Base-by-base conservation (phyloP, 2,329 filamentous ascomycete species). In the Paecilomyces sp. region DNA sequence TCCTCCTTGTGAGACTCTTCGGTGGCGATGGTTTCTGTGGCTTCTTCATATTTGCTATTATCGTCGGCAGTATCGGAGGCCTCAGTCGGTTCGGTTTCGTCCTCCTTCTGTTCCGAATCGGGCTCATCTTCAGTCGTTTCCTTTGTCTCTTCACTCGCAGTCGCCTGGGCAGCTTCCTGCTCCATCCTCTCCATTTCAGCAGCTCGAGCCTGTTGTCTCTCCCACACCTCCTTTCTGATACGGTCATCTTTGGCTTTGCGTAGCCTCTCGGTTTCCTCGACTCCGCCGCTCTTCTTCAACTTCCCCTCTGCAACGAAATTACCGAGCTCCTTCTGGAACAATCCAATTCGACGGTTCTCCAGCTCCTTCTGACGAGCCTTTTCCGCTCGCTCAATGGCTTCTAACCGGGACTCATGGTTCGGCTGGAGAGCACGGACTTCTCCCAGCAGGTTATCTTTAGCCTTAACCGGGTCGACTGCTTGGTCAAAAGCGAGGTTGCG, bases 381-480 rank as follows among this genome's bases (percentile, higher is more conserved):
- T 77, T 97, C 94, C 0, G 94, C 94, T n/a, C 94, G 87, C 74
- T 97, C 92, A 65, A 99, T 99, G 36, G 94, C 94, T 76, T 97
- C 94, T 0, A 99, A 81, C 36, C 94, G 85, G 66, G 90, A 87
- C 74, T 97, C 92, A 73, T 99, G 94, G 70, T 99, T 97, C 1
- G 93, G 92, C 71, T 94, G 90, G 54, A 99, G 79, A 3, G 94
- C 94, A 52, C 94, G 87, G 53, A 99, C 93, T 78, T 97, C 94
- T 54, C 91, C 92, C 1, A 99, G 81, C 22, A 99, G 88, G 31
- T 88, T 90, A 71, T 97, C 93, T 74, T 97, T 96, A 57, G 92
- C 94, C 62, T 89, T 87, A 61, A 80, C 83, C 6, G 90, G 92
- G 74, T 97, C 89, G 25, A 85, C 73, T 3, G 78, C 77, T 55